A percentile compares a stretch with the other conserved stretches of the same genome.
phyloP scores from a whole-genome alignment of 2,329 filamentous ascomycete genomes.

The Trichophyton simii region DNA sequence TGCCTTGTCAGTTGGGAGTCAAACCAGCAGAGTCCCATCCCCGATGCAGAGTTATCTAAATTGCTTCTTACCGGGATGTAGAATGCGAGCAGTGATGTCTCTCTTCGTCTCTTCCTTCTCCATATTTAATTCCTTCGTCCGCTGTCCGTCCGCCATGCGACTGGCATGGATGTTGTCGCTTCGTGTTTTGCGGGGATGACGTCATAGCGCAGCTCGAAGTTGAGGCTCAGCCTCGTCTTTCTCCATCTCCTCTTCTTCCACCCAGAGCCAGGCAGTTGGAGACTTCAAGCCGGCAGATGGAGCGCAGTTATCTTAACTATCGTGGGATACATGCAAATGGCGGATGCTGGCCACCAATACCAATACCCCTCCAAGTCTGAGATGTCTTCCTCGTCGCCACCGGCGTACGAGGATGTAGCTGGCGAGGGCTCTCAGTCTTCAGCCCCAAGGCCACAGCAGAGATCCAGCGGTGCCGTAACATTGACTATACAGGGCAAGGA shows the following conservation, averaged over 20 bases:
- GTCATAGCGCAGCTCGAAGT: neutral
- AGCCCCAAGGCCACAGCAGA: neutral
- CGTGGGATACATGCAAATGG: neutral
- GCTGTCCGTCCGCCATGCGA: neutral
- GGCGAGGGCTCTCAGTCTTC: neutral
- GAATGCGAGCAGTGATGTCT: neutral
- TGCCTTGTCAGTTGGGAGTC: neutral
- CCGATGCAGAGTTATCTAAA: neutral
- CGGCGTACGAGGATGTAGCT: constrained; percentile 10
- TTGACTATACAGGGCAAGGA: constrained; percentile 12
- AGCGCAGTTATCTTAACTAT: too few species aligned
- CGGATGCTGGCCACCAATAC: neutral
- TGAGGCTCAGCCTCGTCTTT: neutral
- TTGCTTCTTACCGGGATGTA: neutral
- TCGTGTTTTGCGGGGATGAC: neutral
- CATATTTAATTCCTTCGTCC: too few species aligned
- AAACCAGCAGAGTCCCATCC: neutral
- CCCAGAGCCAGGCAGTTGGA: neutral
- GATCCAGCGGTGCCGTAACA: constrained; percentile 6
- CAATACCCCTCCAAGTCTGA: neutral
- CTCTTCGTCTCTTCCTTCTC: neutral
- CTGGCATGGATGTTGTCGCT: neutral
- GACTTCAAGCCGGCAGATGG: neutral
- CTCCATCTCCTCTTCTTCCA: neutral
- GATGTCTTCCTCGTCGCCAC: neutral